Conservation (phyloP, 139 green algal species). For the Picochlorum sp. region DNA sequence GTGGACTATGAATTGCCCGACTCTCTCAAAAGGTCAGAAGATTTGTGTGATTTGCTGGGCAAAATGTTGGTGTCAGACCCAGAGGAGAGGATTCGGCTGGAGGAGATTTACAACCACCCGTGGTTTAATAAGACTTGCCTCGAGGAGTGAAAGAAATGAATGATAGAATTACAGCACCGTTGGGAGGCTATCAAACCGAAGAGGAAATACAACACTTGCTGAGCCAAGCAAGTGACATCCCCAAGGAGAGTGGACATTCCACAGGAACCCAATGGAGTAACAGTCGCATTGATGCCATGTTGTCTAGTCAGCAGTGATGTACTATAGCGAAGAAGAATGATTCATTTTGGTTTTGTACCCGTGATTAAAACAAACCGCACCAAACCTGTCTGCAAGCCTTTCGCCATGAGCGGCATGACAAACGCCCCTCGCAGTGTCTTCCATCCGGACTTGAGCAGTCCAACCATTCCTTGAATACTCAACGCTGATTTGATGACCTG, state of each 20-base stretch:
- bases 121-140: constrained; percentile 90
- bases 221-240: constrained; percentile 18
- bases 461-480: constrained; percentile 58
- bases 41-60: constrained; percentile 62
- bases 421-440: constrained; percentile 84
- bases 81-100: constrained; percentile 65
- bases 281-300: no score
- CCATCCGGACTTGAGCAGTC: constrained; percentile 75
- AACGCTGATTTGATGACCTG: constrained; percentile 84
- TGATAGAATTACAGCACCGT: constrained; percentile 34
- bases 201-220: constrained; percentile 21
- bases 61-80: constrained; percentile 66
- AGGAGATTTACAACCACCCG: constrained; percentile 59
- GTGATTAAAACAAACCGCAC: constrained; percentile 96
- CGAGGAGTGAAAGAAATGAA: constrained; percentile 77
- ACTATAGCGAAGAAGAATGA: background rate
- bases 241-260: no score
- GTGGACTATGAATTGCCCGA: constrained; percentile 66
- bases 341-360: constrained; percentile 45
- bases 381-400: constrained; percentile 76
- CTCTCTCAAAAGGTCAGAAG: constrained; percentile 31
- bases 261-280: no score
- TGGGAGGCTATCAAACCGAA: constrained; percentile 27
- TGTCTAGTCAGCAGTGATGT: background rate
- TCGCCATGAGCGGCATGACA: constrained; percentile 92